These are phyloP conservation scores for Kappamyces sp. DNA, from an alignment of 192 early-diverging fungal genomes.

Conservation along the genomic window DNA sequence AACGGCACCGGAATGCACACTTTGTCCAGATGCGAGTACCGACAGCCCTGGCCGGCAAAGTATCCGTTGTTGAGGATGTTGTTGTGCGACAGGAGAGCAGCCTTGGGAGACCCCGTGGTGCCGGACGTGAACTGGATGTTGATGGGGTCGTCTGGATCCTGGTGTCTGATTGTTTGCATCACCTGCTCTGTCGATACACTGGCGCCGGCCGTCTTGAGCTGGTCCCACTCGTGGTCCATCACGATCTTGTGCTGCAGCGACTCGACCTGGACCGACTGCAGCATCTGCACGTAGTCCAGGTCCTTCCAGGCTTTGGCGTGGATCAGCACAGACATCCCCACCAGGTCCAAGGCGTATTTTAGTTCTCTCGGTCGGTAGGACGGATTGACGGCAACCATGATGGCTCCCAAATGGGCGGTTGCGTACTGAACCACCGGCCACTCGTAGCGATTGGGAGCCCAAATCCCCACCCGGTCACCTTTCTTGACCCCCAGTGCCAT, in stretches of 20 bases:
- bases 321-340: slow-evolving; percentile 37
- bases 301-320: slow-evolving; percentile 29
- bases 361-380: slow-evolving; percentile 39
- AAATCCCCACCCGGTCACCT: slow-evolving; percentile 46
- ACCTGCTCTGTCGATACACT: slow-evolving; percentile 21
- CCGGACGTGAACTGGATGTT: slow-evolving; percentile 52
- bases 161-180: slow-evolving; percentile 18
- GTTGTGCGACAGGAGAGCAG: slow-evolving; percentile 34
- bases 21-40: slow-evolving; percentile 31
- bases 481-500: slow-evolving; percentile 36
- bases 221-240: slow-evolving; percentile 10
- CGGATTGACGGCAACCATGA: slow-evolving; percentile 48
- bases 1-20: slow-evolving; percentile 45
- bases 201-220: background rate
- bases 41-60: slow-evolving; percentile 32
- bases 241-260: slow-evolving; percentile 16
- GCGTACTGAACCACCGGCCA: slow-evolving; percentile 47
- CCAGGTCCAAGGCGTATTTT: slow-evolving; percentile 38
- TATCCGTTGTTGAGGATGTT: slow-evolving; percentile 46
- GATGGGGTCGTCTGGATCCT: slow-evolving; percentile 29
- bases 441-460: slow-evolving; percentile 44
- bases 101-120: slow-evolving; percentile 44
- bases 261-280: slow-evolving; percentile 33
- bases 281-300: slow-evolving; percentile 41
- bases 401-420: slow-evolving; percentile 42